Evolutionary conservation across 805 yeast genomes (phyloP).

Genomic region (Candida anglica): DNA sequence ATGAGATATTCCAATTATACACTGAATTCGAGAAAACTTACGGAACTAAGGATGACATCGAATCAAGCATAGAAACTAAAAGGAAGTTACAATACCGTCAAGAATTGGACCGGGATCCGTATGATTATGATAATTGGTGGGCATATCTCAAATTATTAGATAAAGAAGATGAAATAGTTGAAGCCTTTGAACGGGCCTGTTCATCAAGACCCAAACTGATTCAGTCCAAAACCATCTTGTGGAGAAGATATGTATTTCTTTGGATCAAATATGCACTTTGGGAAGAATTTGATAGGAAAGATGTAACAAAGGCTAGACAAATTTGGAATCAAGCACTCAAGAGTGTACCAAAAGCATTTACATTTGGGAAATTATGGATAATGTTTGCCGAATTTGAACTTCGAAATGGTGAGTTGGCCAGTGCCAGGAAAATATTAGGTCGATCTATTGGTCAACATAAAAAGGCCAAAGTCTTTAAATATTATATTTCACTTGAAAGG

Average conservation of each 20-base stretch:
- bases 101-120: slow-evolving; percentile 41
- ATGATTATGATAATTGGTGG: slow-evolving; percentile 85
- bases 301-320: slow-evolving; percentile 43
- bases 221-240: slow-evolving; percentile 32
- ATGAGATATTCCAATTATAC: slow-evolving; percentile 35
- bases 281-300: slow-evolving; percentile 48
- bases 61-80: slow-evolving; percentile 47
- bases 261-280: slow-evolving; percentile 66
- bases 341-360: slow-evolving; percentile 52
- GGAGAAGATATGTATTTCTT: slow-evolving; percentile 69
- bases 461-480: slow-evolving; percentile 57
- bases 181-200: slow-evolving; percentile 44
- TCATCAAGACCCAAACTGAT: slow-evolving; percentile 27
- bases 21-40: slow-evolving; percentile 62
- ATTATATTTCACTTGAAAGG: slow-evolving; percentile 67
- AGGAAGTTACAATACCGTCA: slow-evolving; percentile 54
- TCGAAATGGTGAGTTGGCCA: slow-evolving; percentile 45
- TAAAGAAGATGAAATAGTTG: slow-evolving; percentile 27
- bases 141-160: slow-evolving; percentile 52
- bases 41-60: slow-evolving; percentile 55
- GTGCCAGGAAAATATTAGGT: slow-evolving; percentile 70
- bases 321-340: slow-evolving; percentile 49
- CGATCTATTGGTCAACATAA: slow-evolving; percentile 54
- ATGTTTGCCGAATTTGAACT: slow-evolving; percentile 68
- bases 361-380: slow-evolving; percentile 75